These are phyloP conservation scores for Penicillium ucsense DNA, from an alignment of 495 filamentous ascomycete species.

Conservation along the genomic window DNA sequence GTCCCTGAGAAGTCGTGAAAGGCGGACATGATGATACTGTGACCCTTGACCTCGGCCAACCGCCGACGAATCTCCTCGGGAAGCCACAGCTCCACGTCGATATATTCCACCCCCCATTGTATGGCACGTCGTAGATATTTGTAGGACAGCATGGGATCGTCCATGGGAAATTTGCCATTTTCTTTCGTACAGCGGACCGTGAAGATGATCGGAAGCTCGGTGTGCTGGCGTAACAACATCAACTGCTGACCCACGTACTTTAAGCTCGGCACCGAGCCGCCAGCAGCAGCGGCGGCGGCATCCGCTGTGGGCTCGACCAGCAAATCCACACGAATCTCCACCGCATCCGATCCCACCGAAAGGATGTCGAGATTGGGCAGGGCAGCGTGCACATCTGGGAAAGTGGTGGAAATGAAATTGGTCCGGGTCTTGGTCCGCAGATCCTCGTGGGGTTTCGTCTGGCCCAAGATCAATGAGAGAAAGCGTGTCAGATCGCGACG, in stretches of 20 bases:
- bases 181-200: slow-evolving; percentile 71
- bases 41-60: slow-evolving; percentile 60
- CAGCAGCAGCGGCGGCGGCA: slow-evolving; percentile 24
- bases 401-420: slow-evolving; percentile 78
- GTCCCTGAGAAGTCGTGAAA: slow-evolving; percentile 78
- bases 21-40: slow-evolving; percentile 73
- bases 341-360: slow-evolving; percentile 73
- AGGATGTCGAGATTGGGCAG: slow-evolving; percentile 76
- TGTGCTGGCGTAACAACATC: slow-evolving; percentile 71
- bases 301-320: slow-evolving; percentile 60
- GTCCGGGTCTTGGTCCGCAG: slow-evolving; percentile 66
- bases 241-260: slow-evolving; percentile 79
- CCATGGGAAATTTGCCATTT: slow-evolving; percentile 76
- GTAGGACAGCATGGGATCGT: slow-evolving; percentile 62
- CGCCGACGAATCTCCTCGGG: slow-evolving; percentile 60
- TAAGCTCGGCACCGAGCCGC: slow-evolving; percentile 56
- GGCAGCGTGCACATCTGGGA: slow-evolving; percentile 75
- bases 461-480: slow-evolving; percentile 64
- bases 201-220: slow-evolving; percentile 78
- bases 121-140: slow-evolving; percentile 69
- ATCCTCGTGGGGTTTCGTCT: slow-evolving; percentile 63
- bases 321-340: slow-evolving; percentile 75
- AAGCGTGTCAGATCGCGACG: slow-evolving; percentile 70
- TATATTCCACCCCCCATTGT: slow-evolving; percentile 80
- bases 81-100: slow-evolving; percentile 79